Conservation (phyloP, 495 filamentous ascomycete genomes). For the Penicillium tannophilum region DNA sequence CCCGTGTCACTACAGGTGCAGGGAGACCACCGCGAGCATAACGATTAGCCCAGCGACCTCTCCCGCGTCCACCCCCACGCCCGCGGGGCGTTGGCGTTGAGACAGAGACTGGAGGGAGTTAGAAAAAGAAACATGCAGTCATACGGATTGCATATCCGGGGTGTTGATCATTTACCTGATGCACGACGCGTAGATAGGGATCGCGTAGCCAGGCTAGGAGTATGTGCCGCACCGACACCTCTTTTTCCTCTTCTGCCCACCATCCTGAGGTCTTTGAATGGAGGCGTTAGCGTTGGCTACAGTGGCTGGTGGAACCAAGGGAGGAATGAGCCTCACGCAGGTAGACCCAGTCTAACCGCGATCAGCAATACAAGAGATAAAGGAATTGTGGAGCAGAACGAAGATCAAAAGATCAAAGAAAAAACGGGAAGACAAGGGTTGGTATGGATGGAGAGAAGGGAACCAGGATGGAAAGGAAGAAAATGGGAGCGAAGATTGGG, state of each 20-base stretch:
- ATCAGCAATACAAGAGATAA: conserved; percentile 5
- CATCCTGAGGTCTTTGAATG: conserved; percentile 33
- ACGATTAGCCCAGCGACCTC: conserved; percentile 26
- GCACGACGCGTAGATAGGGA: conserved; percentile 21
- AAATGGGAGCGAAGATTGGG: neutral
- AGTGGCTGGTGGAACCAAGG: conserved; percentile 3
- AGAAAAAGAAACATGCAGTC: neutral
- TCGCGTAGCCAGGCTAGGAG: conserved; percentile 26
- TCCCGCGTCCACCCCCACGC: conserved; percentile 19
- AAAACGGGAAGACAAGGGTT: neutral
- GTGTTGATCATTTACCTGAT: conserved; percentile 14
- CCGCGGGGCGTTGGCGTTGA: conserved; percentile 3
- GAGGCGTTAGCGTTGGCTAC: neutral
- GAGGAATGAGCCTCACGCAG: conserved; percentile 2
- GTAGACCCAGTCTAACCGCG: neutral
- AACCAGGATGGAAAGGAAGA: neutral
- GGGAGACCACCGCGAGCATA: conserved; percentile 16
- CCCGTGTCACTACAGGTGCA: neutral
- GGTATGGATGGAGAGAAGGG: neutral
- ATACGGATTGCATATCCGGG: neutral
- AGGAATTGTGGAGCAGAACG: neutral
- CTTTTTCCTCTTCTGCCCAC: conserved; percentile 32
- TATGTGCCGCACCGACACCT: conserved; percentile 17
- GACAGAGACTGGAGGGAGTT: neutral
- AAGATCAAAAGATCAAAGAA: neutral